Percentiles rank a stretch among this genome's conserved stretches.
Evolutionary conservation across 768 basidiomycete genomes (phyloP).

Genomic region (Russula sp.): DNA sequence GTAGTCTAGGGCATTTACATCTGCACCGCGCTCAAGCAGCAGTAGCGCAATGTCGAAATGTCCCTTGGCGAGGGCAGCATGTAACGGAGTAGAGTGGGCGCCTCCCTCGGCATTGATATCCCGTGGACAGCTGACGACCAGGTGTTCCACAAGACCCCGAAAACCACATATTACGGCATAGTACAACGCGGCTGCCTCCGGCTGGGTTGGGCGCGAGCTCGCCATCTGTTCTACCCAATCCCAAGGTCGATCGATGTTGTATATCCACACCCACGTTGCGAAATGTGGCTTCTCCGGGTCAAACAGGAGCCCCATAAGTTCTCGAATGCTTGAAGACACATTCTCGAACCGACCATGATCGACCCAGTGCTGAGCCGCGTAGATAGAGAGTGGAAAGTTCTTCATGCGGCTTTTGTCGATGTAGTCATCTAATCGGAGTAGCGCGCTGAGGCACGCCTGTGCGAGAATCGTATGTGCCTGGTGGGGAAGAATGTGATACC

Average conservation of each 20-base stretch:
- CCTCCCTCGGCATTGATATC: not conserved
- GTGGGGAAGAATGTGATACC: not conserved
- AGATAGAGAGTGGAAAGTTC: not conserved
- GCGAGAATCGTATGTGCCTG: not conserved
- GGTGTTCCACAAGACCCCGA: not conserved
- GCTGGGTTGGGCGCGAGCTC: not conserved
- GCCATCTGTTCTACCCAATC: not conserved
- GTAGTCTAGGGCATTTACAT: not conserved
- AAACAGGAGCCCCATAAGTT: not conserved
- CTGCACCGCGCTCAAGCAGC: not conserved
- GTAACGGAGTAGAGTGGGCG: not conserved
- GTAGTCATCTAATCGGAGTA: not conserved
- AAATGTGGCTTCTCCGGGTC: too few relatives aligned
- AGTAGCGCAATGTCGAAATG: not conserved
- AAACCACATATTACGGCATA: not conserved
- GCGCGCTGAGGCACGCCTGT: not conserved
- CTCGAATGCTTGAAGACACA: not conserved
- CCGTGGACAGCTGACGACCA: not conserved
- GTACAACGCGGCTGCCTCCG: not conserved
- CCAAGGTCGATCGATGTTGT: not conserved
- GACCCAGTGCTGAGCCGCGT: not conserved
- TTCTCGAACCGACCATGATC: not conserved
- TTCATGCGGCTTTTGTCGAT: not conserved
- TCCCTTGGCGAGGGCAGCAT: not conserved
- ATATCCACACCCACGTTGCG: not conserved